Base-by-base conservation (phyloP, 179 eudicot genomes). In the Beta lomatogona region DNA sequence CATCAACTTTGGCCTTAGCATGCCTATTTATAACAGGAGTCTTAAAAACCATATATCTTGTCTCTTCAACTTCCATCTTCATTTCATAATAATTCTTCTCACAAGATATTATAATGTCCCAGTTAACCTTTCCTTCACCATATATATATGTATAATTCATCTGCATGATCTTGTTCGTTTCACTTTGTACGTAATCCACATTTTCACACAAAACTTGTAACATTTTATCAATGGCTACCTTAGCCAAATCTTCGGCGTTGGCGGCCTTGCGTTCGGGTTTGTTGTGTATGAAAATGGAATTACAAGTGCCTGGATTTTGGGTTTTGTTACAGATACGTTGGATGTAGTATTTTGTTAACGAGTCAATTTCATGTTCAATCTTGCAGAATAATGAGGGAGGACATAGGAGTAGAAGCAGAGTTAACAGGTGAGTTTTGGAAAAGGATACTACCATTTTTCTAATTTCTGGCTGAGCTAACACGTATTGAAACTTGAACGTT, bases 181-280 rank as follows among this genome's bases (percentile, higher is more conserved):
- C 66, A 15, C 73, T 65, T 25, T 59, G 76, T 6, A 81, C 4
- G 44, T 76, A 76, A 5, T 46, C 53, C 41, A 81, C 3, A 50
- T 59, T 58, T 9, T 59, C 57, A 36, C 45, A 61, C 65, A 76
- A 55, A 48, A 46, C 59, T 63, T 18, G 22, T 21, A 81, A 58
- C 58, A 79, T 25, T 81, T 21, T 22, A 45, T 81, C 80, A 25
- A 81, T 81, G 48, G 76, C 80, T 67, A 67, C 48, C 50, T 3
- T 4, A 4, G 71, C 14, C 9, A 67, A 36, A 14, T 2, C 48
- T 36, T 59, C 63, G 21, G 25, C 2, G 7, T 67, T 25, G 28
- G 28, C 50, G 48, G 10, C 5, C 36, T 67, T 15, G 48, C 3
- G 48, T 67, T 67, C n/a, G 48, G 48, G 48, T 67, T 31, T 13